A percentile compares a stretch with the other conserved stretches of the same genome.
These are phyloP conservation scores for Magnusiomyces suaveolens DNA, from an alignment of 1,139 yeast genomes.

Conservation along the genomic window DNA sequence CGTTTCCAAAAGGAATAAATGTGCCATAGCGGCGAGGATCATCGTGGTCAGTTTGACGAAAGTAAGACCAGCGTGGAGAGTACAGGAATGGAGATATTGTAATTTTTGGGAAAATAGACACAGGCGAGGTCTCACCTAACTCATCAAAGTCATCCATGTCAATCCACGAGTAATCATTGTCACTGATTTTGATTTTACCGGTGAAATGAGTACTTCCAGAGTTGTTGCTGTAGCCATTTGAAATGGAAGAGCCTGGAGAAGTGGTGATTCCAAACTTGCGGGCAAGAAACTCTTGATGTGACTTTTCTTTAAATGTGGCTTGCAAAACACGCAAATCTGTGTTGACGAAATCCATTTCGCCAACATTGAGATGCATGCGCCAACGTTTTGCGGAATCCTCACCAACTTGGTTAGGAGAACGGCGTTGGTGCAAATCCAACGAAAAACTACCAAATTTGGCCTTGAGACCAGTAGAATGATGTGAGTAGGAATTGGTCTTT, in stretches of 20 bases:
- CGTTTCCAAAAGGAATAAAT: slow-evolving; percentile 52
- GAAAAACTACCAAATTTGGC: slow-evolving; percentile 55
- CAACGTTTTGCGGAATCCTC: slow-evolving; percentile 45
- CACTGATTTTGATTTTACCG: slow-evolving; percentile 34
- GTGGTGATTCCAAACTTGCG: slow-evolving; percentile 22
- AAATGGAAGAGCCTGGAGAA: slow-evolving; percentile 18
- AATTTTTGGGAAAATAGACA: slow-evolving; percentile 46
- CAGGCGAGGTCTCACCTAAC: slow-evolving; percentile 37
- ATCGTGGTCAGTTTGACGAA: slow-evolving; percentile 46
- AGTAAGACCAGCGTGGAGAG: slow-evolving; percentile 69
- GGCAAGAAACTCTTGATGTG: slow-evolving; percentile 42
- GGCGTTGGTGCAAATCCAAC: slow-evolving; percentile 78
- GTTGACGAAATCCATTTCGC: slow-evolving; percentile 60
- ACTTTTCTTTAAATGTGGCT: slow-evolving; percentile 55
- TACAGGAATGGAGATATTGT: slow-evolving; percentile 54
- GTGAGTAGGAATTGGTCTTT: slow-evolving; percentile 38
- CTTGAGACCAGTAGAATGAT: slow-evolving; percentile 70
- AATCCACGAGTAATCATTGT: slow-evolving; percentile 56
- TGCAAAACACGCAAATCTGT: slow-evolving; percentile 66
- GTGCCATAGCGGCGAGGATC: slow-evolving; percentile 39
- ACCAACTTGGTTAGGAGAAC: slow-evolving; percentile 51
- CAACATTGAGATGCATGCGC: slow-evolving; percentile 62
- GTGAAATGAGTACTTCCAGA: slow-evolving; percentile 16
- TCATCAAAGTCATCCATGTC: slow-evolving; percentile 78
- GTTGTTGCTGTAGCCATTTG: slow-evolving; percentile 14